A percentile compares a stretch with the other conserved stretches of the same genome.
phyloP scores from a whole-genome alignment of 345 rosid species.

The Populus pruinosa region DNA sequence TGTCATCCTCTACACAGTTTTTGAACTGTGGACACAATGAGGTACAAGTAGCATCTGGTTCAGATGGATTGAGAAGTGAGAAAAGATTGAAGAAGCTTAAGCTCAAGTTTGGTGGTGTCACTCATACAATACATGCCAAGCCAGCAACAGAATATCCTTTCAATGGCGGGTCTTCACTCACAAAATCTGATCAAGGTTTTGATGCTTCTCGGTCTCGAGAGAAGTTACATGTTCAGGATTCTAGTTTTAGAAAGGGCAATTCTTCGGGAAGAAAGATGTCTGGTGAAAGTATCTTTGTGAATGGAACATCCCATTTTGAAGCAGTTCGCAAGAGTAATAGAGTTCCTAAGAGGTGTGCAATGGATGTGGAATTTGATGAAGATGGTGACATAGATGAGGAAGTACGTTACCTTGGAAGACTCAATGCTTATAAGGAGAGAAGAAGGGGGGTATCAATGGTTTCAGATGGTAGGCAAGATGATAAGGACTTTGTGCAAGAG shows the following conservation, averaged over 20 bases:
- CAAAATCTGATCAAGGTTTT: background rate
- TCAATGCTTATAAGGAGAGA: slow-evolving; percentile 1
- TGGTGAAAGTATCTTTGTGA: slow-evolving; percentile 12
- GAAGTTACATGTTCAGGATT: slow-evolving; percentile 11
- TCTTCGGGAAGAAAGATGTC: slow-evolving; percentile 12
- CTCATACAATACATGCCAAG: slow-evolving; percentile 24
- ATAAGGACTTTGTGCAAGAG: slow-evolving; percentile 11
- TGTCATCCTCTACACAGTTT: background rate
- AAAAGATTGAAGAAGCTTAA: slow-evolving; percentile 24
- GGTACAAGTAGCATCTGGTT: slow-evolving; percentile 3
- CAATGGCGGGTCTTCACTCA: background rate
- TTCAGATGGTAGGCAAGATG: slow-evolving; percentile 12
- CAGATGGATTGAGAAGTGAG: slow-evolving; percentile 16
- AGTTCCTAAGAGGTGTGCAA: slow-evolving; percentile 23
- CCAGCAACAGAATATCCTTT: slow-evolving; percentile 9
- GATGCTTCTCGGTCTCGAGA: slow-evolving; percentile 6
- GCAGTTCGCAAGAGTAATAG: slow-evolving; percentile 24
- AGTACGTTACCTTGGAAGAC: slow-evolving; percentile 17
- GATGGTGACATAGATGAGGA: slow-evolving; percentile 20
- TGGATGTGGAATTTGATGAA: slow-evolving; percentile 20
- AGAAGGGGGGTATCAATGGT: background rate
- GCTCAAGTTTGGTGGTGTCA: slow-evolving; percentile 30
- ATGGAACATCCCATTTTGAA: slow-evolving; percentile 6
- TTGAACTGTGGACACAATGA: slow-evolving; percentile 2
- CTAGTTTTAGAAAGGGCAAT: slow-evolving; percentile 4